A percentile compares a stretch with the other conserved stretches of the same genome.
Conservation (phyloP, 164 flowering plant species). For the Echeveria elegans region DNA sequence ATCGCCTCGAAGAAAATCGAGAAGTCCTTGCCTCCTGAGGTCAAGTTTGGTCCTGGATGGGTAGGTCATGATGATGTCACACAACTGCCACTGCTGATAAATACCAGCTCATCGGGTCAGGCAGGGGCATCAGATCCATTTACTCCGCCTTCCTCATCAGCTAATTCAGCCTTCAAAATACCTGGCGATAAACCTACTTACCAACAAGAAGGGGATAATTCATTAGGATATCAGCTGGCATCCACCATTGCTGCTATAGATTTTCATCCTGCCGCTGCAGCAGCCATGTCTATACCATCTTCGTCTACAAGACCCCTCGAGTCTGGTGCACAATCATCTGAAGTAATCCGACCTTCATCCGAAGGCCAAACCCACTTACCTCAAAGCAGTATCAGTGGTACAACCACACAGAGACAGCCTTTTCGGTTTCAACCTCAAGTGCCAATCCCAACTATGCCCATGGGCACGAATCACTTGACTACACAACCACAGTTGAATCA, state of each 20-base stretch:
- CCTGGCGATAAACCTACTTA: slow-evolving; percentile 16
- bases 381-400: slow-evolving; percentile 14
- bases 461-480: slow-evolving; percentile 26
- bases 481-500: too few species aligned
- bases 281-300: neutral
- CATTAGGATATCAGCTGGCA: slow-evolving; percentile 8
- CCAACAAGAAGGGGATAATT: slow-evolving; percentile 16
- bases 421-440: slow-evolving; percentile 17
- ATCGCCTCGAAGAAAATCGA: slow-evolving; percentile 30
- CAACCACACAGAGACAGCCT: slow-evolving; percentile 15
- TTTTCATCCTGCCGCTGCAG: slow-evolving; percentile 6
- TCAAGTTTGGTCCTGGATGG: slow-evolving; percentile 51
- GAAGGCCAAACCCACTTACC: slow-evolving; percentile 8
- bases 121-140: neutral
- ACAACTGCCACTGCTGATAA: slow-evolving; percentile 9
- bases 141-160: slow-evolving; percentile 11
- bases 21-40: slow-evolving; percentile 28
- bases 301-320: slow-evolving; percentile 12
- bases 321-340: slow-evolving; percentile 8
- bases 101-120: slow-evolving; percentile 8
- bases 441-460: slow-evolving; percentile 4
- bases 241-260: slow-evolving; percentile 10
- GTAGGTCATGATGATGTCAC: slow-evolving; percentile 31
- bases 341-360: slow-evolving; percentile 11
- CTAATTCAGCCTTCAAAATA: slow-evolving; percentile 12